Evolutionary conservation across 1,284 basidiomycete genomes (phyloP).

Genomic region (Cutaneotrichosporon daszewskae): DNA sequence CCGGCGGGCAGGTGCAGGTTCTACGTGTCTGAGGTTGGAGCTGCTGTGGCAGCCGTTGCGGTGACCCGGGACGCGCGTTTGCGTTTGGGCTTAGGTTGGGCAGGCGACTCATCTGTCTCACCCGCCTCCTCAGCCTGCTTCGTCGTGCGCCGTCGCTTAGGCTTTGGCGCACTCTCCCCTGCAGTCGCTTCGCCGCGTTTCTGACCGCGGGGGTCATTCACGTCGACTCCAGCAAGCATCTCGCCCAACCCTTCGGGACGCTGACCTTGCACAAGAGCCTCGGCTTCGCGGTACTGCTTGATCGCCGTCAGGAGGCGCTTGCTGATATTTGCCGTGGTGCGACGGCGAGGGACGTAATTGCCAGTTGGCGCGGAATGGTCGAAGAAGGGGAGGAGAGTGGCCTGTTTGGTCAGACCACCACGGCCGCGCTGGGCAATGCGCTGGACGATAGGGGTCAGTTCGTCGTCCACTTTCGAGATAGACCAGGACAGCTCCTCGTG

Average conservation of each 20-base stretch:
- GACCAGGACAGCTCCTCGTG: slow-evolving; percentile 81
- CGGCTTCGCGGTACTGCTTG: slow-evolving; percentile 65
- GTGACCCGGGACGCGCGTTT: background rate
- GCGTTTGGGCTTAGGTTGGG: background rate
- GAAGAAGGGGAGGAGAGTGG: slow-evolving; percentile 55
- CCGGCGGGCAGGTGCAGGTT: too few relatives aligned
- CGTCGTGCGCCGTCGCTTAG: too few relatives aligned
- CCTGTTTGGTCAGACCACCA: slow-evolving; percentile 60
- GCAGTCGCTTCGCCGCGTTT: background rate
- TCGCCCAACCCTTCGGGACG: slow-evolving; percentile 32
- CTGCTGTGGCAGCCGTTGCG: background rate
- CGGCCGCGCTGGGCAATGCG: slow-evolving; percentile 69
- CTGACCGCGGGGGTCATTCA: background rate
- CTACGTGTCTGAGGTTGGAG: too few relatives aligned
- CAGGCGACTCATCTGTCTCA: background rate
- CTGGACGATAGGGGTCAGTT: slow-evolving; percentile 88
- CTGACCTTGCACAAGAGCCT: slow-evolving; percentile 29
- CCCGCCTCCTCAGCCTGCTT: background rate
- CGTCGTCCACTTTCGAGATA: slow-evolving; percentile 80
- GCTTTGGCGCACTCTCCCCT: too few relatives aligned
- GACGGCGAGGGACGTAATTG: slow-evolving; percentile 63
- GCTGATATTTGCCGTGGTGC: slow-evolving; percentile 67
- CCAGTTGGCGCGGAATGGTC: slow-evolving; percentile 52
- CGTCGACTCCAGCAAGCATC: slow-evolving; percentile 43
- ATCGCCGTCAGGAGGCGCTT: slow-evolving; percentile 88